Conservation (phyloP, 2,329 filamentous ascomycete genomes). For the Byssothecium circinans region DNA sequence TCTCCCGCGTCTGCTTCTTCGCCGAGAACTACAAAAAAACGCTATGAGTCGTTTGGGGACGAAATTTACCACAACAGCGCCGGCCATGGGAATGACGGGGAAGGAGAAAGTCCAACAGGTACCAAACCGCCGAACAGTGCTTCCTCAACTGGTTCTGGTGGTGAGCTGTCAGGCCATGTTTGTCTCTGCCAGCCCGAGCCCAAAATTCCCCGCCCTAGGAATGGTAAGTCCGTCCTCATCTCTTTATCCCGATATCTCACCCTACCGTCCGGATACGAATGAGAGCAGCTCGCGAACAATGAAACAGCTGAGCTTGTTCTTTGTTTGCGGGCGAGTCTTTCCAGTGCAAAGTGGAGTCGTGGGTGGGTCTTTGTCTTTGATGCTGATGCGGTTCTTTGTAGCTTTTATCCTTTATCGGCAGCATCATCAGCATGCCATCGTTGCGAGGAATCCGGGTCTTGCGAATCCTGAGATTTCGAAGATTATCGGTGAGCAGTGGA, state of each 20-base stretch:
- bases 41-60: conserved; percentile 24
- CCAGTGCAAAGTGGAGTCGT: conserved; percentile 15
- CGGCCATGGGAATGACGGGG: conserved; percentile 9
- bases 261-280: conserved; percentile 10
- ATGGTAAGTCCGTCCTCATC: conserved; percentile 57
- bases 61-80: conserved; percentile 13
- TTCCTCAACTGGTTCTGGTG: conserved; percentile 32
- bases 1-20: conserved; percentile 20
- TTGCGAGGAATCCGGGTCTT: conserved; percentile 80
- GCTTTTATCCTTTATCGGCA: conserved; percentile 98
- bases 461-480: conserved; percentile 97
- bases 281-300: conserved; percentile 27
- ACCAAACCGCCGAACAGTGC: conserved; percentile 25
- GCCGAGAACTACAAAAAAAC: conserved; percentile 27
- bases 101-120: conserved; percentile 20
- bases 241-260: conserved; percentile 11
- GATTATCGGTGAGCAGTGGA: conserved; percentile 94
- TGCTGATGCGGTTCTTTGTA: conserved; percentile 48
- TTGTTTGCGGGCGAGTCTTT: conserved; percentile 27
- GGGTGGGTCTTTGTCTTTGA: conserved; percentile 7
- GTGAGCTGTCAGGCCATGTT: conserved; percentile 52
- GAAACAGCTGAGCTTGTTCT: conserved; percentile 7
- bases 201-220: conserved; percentile 70
- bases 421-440: conserved; percentile 81
- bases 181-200: conserved; percentile 72